Base-by-base conservation (phyloP, 1,139 yeast species). In the Debaryomyces sp. region DNA sequence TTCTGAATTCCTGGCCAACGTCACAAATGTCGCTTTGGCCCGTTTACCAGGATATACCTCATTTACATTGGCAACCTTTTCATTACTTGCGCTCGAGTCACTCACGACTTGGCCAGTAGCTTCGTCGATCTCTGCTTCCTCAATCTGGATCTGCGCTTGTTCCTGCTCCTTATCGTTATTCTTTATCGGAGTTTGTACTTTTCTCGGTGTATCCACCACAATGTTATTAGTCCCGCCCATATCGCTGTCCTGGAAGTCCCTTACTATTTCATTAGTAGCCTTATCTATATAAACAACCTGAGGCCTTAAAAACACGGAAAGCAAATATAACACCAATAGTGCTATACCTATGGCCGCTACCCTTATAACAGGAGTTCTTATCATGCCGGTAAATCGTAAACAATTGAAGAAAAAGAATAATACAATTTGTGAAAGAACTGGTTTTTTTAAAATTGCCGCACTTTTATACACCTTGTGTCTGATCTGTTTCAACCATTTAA, bases 1-100 rank as follows among this genome's bases (percentile, higher is more conserved):
- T 64, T 88, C 96, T 53, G 72, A 66, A 63, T 88, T 88, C 62
- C 87, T 68, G 5, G 84, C 85, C 55, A 81, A 69, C 0, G 84
- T 72, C 39, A 84, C 86, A 55, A 85, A 75, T 2, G 87, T 79
- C 17, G 89, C 90, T 53, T 80, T 82, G 43, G 81, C 84, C 43
- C 63, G 69, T 13, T 64, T 54, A 24, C 52, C 42, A 5, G 42
- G 17, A 4, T 38, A 27, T 12, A 32, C 12, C 2, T 35, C 24
- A 17, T 35, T 22, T 6, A 6, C 23, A 5, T 2, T 4, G 21
- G 21, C 69, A 24, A 60, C 64, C 32, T 60, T 63, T 13, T 32
- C 39, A 12, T 38, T 18, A 5, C 47, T 27, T 15, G 23, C 29
- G 8, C n/a, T 10, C 34, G 13, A 15, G 2, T 9, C 23, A 8